These are phyloP conservation scores for Metschnikowia koreensis DNA, from an alignment of 805 yeast species.

Conservation along the genomic window DNA sequence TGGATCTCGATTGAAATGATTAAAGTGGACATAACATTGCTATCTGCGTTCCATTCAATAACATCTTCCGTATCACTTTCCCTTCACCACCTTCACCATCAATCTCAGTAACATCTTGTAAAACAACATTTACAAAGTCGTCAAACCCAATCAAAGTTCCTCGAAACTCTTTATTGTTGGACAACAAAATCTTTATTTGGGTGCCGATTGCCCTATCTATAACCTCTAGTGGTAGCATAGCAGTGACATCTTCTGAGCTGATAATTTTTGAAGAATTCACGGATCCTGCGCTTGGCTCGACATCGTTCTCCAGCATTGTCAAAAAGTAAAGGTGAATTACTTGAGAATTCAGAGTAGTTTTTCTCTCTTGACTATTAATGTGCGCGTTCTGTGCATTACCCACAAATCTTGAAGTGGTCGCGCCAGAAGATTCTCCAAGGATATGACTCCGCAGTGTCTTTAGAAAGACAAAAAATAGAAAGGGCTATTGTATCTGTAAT, in stretches of 20 bases:
- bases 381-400: conserved; percentile 3
- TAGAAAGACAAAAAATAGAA: neutral
- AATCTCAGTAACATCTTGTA: conserved; percentile 72
- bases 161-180: conserved; percentile 68
- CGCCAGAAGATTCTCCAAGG: neutral
- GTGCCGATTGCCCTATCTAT: conserved; percentile 87
- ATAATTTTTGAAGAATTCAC: neutral
- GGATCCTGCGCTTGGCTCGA: neutral
- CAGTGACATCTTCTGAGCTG: neutral
- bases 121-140: conserved; percentile 89
- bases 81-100: conserved; percentile 45
- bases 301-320: neutral
- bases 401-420: neutral
- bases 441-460: neutral
- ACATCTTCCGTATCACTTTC: conserved; percentile 53
- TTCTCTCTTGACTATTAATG: neutral
- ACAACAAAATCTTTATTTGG: conserved; percentile 67
- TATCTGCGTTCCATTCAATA: conserved; percentile 69
- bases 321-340: neutral
- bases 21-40: conserved; percentile 51
- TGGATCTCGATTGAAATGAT: no score
- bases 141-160: conserved; percentile 92
- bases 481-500: no score
- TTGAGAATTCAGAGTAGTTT: neutral
- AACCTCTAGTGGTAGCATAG: conserved; percentile 71